These are phyloP conservation scores for Trypanosomatidae sp. DNA, from an alignment of 208 protist genomes.

Conservation along the genomic window DNA sequence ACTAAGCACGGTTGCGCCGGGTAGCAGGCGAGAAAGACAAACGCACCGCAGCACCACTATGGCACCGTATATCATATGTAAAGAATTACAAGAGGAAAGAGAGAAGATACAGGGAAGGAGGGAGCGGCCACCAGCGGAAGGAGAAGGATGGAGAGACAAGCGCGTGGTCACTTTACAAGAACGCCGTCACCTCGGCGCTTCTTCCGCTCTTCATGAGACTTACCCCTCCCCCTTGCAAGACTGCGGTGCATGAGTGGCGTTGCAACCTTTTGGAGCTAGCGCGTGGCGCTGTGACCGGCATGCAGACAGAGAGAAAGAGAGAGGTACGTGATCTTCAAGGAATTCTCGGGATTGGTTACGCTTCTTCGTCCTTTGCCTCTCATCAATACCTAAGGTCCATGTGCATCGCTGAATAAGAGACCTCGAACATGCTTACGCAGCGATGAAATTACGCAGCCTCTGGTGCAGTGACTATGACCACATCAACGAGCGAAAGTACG, in stretches of 20 bases:
- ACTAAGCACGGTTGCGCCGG: background rate
- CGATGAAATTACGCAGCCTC: background rate
- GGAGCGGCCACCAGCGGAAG: background rate
- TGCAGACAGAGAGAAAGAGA: background rate
- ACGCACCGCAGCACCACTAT: background rate
- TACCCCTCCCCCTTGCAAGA: background rate
- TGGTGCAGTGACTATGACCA: background rate
- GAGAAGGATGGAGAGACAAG: background rate
- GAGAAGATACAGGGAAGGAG: background rate
- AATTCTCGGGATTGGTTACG: background rate
- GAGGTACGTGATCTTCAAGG: background rate
- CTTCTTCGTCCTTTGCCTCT: background rate
- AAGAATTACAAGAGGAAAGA: background rate
- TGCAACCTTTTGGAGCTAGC: background rate
- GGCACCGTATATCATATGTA: background rate
- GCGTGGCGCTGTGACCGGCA: background rate
- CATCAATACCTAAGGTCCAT: background rate
- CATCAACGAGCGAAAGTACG: background rate
- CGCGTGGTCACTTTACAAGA: background rate
- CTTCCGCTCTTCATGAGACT: background rate
- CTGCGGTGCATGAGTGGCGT: background rate
- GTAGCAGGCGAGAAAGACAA: background rate
- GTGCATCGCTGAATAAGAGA: background rate
- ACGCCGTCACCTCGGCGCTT: background rate
- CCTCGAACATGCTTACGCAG: background rate